A percentile compares a stretch with the other conserved stretches of the same genome.
Evolutionary conservation across 805 yeast species (phyloP).

Genomic region (Tetrapisispora phaffii): DNA sequence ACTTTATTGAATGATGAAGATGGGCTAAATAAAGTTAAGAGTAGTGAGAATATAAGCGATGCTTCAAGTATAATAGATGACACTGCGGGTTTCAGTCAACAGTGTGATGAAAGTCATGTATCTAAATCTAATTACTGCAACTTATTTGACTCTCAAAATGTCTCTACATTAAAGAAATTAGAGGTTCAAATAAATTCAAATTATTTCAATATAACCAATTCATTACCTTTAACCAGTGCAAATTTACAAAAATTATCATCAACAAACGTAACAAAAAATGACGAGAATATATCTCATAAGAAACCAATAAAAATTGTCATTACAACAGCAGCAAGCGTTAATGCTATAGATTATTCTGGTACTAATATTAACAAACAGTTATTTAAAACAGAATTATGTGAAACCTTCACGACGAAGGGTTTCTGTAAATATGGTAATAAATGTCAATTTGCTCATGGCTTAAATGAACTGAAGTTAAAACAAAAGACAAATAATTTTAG

Average conservation of each 20-base stretch:
- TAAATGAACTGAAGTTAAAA: conserved; percentile 59
- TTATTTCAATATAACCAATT: conserved; percentile 13
- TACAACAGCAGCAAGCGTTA: not conserved
- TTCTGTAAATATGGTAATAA: conserved; percentile 80
- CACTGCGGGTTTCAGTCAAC: not conserved
- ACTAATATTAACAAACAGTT: conserved; percentile 45
- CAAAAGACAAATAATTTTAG: conserved; percentile 71
- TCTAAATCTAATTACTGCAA: too few relatives aligned
- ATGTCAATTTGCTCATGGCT: conserved; percentile 93
- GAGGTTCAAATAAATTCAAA: conserved; percentile 25
- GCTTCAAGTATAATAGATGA: conserved; percentile 1
- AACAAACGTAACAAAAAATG: not conserved
- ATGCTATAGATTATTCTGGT: not conserved
- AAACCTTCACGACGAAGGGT: conserved; percentile 59
- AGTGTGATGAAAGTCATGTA: not conserved
- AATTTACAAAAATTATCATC: conserved; percentile 20
- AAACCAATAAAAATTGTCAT: not conserved
- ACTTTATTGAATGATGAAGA: conserved; percentile 22
- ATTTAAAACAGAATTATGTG: conserved; percentile 86
- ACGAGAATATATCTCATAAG: not conserved
- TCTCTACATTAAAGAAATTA: conserved; percentile 5
- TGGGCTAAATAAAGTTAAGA: conserved; percentile 1
- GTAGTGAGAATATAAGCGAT: conserved; percentile 3
- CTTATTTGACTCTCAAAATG: not conserved
- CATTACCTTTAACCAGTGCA: conserved; percentile 25